These are phyloP conservation scores for Dactylellina sp. DNA, from an alignment of 2,329 filamentous ascomycete species.

Conservation along the genomic window DNA sequence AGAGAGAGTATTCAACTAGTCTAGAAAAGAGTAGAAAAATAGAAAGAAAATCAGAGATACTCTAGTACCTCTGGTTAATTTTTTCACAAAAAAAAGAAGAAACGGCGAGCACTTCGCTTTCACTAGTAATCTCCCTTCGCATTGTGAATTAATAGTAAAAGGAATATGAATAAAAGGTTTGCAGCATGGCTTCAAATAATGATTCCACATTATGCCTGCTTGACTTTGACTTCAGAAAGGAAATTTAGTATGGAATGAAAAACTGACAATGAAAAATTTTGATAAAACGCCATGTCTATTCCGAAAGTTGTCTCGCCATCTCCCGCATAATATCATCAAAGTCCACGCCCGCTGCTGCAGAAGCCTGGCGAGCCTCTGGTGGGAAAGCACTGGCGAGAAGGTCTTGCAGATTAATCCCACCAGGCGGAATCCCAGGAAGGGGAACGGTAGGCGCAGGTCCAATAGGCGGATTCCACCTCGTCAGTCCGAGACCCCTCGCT, in stretches of 20 bases:
- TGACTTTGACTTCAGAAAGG: no score
- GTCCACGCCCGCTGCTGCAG: background rate
- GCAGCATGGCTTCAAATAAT: no score
- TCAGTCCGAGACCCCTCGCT: background rate
- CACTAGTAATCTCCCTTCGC: no score
- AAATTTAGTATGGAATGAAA: no score
- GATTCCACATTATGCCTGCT: no score
- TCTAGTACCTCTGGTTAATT: constrained; percentile 9
- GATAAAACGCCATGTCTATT: no score
- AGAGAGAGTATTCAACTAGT: constrained; percentile 46
- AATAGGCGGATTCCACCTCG: background rate
- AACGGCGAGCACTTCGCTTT: no score
- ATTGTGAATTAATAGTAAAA: no score
- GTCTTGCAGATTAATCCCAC: background rate
- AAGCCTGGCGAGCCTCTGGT: background rate
- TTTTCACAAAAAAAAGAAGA: constrained; percentile 37
- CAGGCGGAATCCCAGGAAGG: background rate
- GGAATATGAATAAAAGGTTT: background rate
- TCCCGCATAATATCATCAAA: constrained; percentile 10
- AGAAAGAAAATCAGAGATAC: constrained; percentile 22
- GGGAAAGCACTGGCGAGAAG: background rate
- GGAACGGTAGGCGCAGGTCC: background rate
- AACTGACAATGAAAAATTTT: no score
- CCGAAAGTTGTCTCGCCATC: background rate
- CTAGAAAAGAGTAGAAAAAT: constrained; percentile 34